Evolutionary conservation across 1,139 yeast species (phyloP), one percentile per base, ranked within the genome.

Genomic region (Nakaseomyces kungkrabaensis): DNA sequence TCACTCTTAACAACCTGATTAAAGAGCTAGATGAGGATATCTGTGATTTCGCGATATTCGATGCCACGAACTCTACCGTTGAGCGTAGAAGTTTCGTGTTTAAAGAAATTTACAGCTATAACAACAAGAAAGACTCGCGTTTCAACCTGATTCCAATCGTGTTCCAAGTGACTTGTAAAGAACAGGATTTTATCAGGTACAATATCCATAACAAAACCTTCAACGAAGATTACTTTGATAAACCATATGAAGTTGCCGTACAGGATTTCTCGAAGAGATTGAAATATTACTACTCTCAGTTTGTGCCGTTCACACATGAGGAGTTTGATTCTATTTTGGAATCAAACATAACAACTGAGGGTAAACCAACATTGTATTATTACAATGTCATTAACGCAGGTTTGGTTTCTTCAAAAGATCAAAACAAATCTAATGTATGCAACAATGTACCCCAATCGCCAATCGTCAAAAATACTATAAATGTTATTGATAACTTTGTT

Each of bases 41-140:
- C 34, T 71, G 78, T 42, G 80, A 79, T 59, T 74, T 82, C 46
- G 89, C 86, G 2, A 73, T 81, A 34, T 74, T 81, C 53, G 90
- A 83, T 64, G 90, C 90, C 37, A 83, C 90, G 7, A 82, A 82
- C 61, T 77, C 86, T 1, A 80, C 85, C 1, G 58, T 60, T 9
- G 73, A 70, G 17, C 73, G 92, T 60, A 70, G 86, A 58, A 59
- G 63, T 7, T 62, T 56, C 49, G 62, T 71, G n/a, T 59, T 67
- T 31, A 52, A 62, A 5, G 58, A 62, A 8, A 61, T 71, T 24
- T 46, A 49, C 34, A 27, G 48, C 4, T 56, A 56, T 47, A 62
- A 56, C 57, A 56, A 52, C 52, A 56, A 48, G 22, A 25, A 29
- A 46, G 52, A 43, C 38, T 60, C 54, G 48, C 59, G 40, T 42